A percentile compares a stretch with the other conserved stretches of the same genome.
Conservation (phyloP, 2,329 filamentous ascomycete genomes). For the Cylindrodendrum hubeiense region DNA sequence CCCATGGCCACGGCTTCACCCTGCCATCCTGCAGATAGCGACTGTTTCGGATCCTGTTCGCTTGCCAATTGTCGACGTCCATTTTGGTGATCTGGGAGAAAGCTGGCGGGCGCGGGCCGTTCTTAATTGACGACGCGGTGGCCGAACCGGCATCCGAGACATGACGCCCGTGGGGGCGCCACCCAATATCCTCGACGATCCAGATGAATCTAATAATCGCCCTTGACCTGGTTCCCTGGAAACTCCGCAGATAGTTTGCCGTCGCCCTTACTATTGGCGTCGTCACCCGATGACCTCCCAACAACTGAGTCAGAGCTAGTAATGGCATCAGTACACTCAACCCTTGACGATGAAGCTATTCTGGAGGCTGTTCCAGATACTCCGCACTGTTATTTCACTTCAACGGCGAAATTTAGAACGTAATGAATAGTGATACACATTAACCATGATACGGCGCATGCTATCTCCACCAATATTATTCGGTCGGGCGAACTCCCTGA, state of each 20-base stretch:
- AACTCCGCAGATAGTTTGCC: not conserved
- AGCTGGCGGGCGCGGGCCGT: not conserved
- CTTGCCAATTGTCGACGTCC: conserved; percentile 35
- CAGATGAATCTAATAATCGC: conserved; percentile 7
- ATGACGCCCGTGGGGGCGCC: conserved; percentile 1
- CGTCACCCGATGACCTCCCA: not conserved
- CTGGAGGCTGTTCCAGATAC: not conserved
- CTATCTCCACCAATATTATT: not conserved
- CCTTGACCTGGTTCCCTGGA: not conserved
- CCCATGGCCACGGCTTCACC: conserved; percentile 30
- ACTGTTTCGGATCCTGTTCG: conserved; percentile 29
- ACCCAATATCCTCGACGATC: not conserved
- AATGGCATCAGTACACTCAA: not conserved
- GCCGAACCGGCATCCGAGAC: conserved; percentile 9
- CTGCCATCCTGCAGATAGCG: conserved; percentile 28
- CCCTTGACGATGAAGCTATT: not conserved
- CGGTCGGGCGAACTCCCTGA: conserved; percentile 44
- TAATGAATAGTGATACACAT: too few relatives aligned
- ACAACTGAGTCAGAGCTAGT: not conserved
- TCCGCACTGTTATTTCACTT: not conserved
- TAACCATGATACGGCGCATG: not conserved
- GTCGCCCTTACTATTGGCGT: not conserved
- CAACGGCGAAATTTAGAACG: too few relatives aligned
- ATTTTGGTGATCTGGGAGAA: conserved; percentile 12
- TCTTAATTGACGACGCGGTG: conserved; percentile 15